These are phyloP conservation scores for Euptelea pleiosperma DNA, from an alignment of 164 flowering plant species.

Conservation along the genomic window DNA sequence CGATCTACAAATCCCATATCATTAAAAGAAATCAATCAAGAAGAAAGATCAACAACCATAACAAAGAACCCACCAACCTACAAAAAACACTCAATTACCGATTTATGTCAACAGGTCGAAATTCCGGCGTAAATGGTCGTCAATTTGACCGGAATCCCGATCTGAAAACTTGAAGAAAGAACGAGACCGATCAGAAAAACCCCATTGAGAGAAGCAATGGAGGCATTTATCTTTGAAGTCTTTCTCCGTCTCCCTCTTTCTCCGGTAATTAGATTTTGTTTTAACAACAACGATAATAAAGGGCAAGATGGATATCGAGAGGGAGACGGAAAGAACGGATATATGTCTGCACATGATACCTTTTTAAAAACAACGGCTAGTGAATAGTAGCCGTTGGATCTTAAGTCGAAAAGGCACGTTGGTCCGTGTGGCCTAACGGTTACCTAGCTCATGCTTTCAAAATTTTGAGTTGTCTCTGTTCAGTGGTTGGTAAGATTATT, in stretches of 20 bases:
- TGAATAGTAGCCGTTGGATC: slow-evolving; percentile 18
- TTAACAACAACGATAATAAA: slow-evolving; percentile 3
- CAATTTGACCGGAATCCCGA: neutral
- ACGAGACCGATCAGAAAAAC: slow-evolving; percentile 9
- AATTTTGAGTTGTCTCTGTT: neutral
- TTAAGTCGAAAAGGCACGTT: neutral
- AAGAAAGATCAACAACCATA: neutral
- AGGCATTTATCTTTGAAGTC: too few species aligned
- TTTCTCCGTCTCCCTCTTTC: too few species aligned
- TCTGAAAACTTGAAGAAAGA: slow-evolving; percentile 1
- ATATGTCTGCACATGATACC: neutral
- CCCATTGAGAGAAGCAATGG: slow-evolving; percentile 19
- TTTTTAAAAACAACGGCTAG: slow-evolving; percentile 20
- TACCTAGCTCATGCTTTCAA: slow-evolving; percentile 13
- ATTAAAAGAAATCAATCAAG: neutral
- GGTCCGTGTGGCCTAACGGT: slow-evolving; percentile 12
- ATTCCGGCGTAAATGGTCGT: too few species aligned
- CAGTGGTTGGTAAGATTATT: neutral
- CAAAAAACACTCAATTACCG: neutral
- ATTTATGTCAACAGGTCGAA: slow-evolving; percentile 7
- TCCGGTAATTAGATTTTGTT: neutral
- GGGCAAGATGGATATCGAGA: too few species aligned
- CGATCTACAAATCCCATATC: neutral
- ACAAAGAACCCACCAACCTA: neutral
- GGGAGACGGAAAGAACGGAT: neutral